Percentiles rank a stretch among this genome's conserved stretches.
Conservation (phyloP, 1,139 yeast species). For the Lizanozyma gosingica region DNA sequence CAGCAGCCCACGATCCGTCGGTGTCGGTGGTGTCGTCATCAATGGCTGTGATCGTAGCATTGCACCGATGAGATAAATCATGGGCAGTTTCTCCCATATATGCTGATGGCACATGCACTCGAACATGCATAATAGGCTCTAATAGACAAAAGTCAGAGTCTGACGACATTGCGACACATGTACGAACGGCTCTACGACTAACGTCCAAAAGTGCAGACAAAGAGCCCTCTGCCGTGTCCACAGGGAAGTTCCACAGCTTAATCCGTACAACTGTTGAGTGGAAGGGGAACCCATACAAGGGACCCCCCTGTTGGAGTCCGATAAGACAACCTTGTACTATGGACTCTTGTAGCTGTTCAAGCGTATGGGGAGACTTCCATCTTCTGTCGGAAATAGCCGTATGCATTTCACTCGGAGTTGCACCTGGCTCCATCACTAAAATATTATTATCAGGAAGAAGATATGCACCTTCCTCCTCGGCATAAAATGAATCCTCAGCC, state of each 20-base stretch:
- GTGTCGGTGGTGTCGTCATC: constrained; percentile 47
- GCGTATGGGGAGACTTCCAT: constrained; percentile 43
- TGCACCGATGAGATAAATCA: constrained; percentile 59
- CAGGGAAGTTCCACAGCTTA: constrained; percentile 44
- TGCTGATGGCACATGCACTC: constrained; percentile 59
- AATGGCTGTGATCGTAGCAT: constrained; percentile 59
- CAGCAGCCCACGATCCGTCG: constrained; percentile 35
- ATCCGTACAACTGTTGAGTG: constrained; percentile 53
- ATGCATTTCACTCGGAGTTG: constrained; percentile 20
- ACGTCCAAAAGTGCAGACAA: constrained; percentile 20
- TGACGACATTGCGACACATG: constrained; percentile 8
- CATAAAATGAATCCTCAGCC: constrained; percentile 23
- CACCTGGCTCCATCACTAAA: constrained; percentile 23
- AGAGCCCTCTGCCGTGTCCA: constrained; percentile 33
- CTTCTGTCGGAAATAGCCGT: constrained; percentile 26
- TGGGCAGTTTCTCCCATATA: constrained; percentile 79
- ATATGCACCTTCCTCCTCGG: constrained; percentile 32
- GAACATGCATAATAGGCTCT: constrained; percentile 83
- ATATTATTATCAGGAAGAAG: constrained; percentile 12
- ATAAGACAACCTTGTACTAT: constrained; percentile 57
- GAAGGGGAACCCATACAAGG: constrained; percentile 51
- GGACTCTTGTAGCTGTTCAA: constrained; percentile 45
- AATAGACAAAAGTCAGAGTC: constrained; percentile 41
- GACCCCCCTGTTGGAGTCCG: constrained; percentile 74
- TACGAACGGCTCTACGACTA: constrained; percentile 20